phyloP scores from a whole-genome alignment of 2,329 filamentous ascomycete genomes.

The Paraconiothyrium sp. region DNA sequence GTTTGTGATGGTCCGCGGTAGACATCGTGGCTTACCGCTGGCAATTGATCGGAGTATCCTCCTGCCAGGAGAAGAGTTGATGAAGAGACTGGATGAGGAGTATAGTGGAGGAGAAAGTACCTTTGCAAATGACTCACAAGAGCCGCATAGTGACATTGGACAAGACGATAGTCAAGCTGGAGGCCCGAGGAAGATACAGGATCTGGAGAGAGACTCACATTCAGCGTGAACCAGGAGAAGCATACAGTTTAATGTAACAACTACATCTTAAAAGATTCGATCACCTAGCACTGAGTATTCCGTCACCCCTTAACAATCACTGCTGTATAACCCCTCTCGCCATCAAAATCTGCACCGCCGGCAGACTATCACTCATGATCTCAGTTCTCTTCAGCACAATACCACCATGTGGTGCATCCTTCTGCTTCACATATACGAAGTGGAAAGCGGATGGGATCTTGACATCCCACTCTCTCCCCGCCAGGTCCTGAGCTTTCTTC shows the following conservation, averaged over 20 bases:
- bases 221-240: no score
- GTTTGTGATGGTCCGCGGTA: constrained; percentile 61
- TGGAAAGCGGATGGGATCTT: background rate
- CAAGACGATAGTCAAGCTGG: background rate
- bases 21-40: constrained; percentile 41
- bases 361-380: background rate
- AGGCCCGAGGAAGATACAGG: background rate
- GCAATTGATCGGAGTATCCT: constrained; percentile 45
- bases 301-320: background rate
- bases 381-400: background rate
- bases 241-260: background rate
- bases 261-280: background rate
- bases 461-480: background rate
- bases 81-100: constrained; percentile 45
- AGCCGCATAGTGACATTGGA: background rate
- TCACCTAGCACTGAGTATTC: background rate
- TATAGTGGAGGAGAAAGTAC: constrained; percentile 30
- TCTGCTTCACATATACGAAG: background rate
- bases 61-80: constrained; percentile 43
- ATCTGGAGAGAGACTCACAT: no score
- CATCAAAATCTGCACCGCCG: background rate
- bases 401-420: background rate
- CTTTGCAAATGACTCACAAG: background rate
- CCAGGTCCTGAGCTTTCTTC: background rate
- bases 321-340: background rate